Evolutionary conservation across 768 basidiomycete species (phyloP), one percentile per base, ranked within the genome.

Genomic region (Guyanaporus albipodus): DNA sequence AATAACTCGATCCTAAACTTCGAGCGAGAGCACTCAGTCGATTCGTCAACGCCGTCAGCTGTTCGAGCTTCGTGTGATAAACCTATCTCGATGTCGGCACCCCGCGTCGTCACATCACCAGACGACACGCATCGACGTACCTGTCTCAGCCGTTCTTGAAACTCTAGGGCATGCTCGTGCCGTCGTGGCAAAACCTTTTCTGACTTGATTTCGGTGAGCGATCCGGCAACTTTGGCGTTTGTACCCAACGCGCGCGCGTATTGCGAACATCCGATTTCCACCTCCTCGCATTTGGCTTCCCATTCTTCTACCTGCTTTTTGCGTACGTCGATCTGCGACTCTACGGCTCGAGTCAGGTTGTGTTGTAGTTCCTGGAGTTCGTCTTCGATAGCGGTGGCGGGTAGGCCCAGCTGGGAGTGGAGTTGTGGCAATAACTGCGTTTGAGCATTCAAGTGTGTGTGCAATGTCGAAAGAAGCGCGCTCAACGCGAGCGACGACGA

Each of bases 381-480:
- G 62, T 89, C 85, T 62, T 88, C 81, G 34, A 94, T 78, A 0
- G 90, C 84, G 10, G 82, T 80, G 22, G 80, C 67, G 8, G 91
- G 89, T 12, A 94, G 75, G 26, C 89, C 91, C 14, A 95, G 85
- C 59, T 89, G 89, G 1, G 79, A 74, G 66, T 94, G 91, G 4
- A 95, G 73, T 7, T 83, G 81, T 14, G 90, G 90, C 2, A 95
- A 72, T 26, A 90, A 73, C 52, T 87, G 83, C 0, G 88, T 90
- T 67, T 94, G 91, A 2, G 82, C 69, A 63, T 87, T 85, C 6
- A 92, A 70, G 63, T 88, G 85, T 3, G 81, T 75, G 53, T 91
- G 87, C 22, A 93, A 66, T 18, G 87, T 84, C 62, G 86, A 80
- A 8, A 92, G 74, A 14, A 91, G 75, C 10, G 83, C 73, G 29